A percentile compares a stretch with the other conserved stretches of the same genome.
These are phyloP conservation scores for Ganoderma resinaceum DNA, from an alignment of 1,284 basidiomycete genomes.

Conservation along the genomic window DNA sequence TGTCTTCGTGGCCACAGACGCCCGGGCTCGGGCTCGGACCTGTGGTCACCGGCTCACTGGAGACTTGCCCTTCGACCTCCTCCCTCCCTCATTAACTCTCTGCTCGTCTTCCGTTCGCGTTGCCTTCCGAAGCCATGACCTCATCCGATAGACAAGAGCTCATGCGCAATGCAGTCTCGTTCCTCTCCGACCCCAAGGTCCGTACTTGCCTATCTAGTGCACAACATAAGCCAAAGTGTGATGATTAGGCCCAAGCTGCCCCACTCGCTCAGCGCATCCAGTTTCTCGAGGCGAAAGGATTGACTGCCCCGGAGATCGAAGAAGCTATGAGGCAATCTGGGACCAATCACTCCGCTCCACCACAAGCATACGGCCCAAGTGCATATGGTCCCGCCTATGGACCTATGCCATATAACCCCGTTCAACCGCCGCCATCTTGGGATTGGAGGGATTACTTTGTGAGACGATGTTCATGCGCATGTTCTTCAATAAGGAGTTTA, in stretches of 20 bases:
- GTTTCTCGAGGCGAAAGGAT: conserved; percentile 94
- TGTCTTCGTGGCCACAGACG: neutral
- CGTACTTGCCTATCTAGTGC: conserved; percentile 16
- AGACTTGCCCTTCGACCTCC: neutral
- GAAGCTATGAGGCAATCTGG: conserved; percentile 77
- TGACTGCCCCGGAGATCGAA: conserved; percentile 88
- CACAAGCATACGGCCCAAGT: conserved; percentile 33
- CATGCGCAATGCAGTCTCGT: conserved; percentile 80
- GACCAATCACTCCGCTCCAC: conserved; percentile 36
- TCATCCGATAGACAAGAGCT: conserved; percentile 72
- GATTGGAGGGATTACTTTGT: conserved; percentile 98
- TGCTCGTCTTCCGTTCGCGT: neutral
- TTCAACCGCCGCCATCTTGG: conserved; percentile 56
- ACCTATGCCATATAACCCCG: conserved; percentile 48
- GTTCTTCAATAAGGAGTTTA: neutral
- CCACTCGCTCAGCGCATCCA: conserved; percentile 87
- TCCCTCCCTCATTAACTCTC: neutral
- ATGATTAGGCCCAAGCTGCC: conserved; percentile 70
- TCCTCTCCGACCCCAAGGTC: conserved; percentile 82
- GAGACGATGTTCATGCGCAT: conserved; percentile 41
- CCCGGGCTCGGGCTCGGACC: neutral
- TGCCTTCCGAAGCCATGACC: conserved; percentile 44
- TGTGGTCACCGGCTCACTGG: conserved; percentile 4
- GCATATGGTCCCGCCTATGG: conserved; percentile 51
- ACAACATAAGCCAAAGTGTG: conserved; percentile 1